phyloP scores from a whole-genome alignment of 75 land plant genomes.

The Selaginella moellendorffii region DNA sequence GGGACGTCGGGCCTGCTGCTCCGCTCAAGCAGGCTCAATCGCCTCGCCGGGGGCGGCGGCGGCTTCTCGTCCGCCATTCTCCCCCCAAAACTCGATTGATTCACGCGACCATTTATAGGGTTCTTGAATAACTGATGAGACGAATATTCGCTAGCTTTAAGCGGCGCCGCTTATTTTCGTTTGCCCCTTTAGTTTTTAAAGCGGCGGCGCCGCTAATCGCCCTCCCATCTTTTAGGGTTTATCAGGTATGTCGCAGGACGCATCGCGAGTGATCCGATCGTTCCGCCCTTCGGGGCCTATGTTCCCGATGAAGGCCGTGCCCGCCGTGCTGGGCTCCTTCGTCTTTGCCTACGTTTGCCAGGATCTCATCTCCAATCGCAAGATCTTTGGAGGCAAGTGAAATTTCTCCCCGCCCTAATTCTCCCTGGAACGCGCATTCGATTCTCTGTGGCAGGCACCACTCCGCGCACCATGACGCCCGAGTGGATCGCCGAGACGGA shows the following conservation, averaged over 20 bases:
- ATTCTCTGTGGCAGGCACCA: background rate
- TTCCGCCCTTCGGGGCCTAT: background rate
- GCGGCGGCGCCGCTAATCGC: too few relatives aligned
- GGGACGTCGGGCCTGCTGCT: background rate
- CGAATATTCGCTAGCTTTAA: too few relatives aligned
- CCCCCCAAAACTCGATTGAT: too few relatives aligned
- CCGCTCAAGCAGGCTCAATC: background rate
- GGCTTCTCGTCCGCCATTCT: background rate
- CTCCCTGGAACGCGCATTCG: background rate
- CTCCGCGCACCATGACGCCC: background rate
- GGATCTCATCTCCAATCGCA: constrained; percentile 5
- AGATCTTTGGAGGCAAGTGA: constrained; percentile 6
- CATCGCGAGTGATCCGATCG: background rate
- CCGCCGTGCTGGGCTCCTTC: background rate
- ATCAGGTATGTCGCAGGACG: background rate
- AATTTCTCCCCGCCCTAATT: background rate
- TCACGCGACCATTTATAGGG: too few relatives aligned
- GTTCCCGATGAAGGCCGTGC: background rate
- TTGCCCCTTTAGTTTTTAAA: too few relatives aligned
- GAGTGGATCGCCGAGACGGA: constrained; percentile 4
- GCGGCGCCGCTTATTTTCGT: too few relatives aligned
- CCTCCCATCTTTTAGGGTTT: too few relatives aligned
- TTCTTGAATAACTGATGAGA: too few relatives aligned
- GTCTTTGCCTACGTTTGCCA: background rate
- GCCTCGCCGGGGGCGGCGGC: too few relatives aligned